phyloP scores from a whole-genome alignment of 139 green algal species.

The Picochlorum sp. region DNA sequence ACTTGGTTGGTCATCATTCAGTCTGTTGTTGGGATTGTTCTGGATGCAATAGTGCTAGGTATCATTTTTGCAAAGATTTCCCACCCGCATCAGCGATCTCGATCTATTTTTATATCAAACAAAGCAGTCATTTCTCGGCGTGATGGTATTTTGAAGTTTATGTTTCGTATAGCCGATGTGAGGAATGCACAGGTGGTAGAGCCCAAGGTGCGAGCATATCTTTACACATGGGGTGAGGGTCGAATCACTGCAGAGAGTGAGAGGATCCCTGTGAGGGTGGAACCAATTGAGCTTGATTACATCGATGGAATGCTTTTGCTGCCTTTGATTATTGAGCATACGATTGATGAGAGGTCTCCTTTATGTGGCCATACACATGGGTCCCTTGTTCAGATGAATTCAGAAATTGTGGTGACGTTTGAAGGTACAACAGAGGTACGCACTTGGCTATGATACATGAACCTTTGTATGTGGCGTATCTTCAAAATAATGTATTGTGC shows the following conservation, averaged over 20 bases:
- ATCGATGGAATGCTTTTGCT: conserved; percentile 73
- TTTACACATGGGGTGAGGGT: conserved; percentile 73
- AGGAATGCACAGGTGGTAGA: conserved; percentile 31
- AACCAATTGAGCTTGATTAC: conserved; percentile 36
- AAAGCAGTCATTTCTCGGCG: conserved; percentile 59
- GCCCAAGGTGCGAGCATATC: conserved; percentile 15
- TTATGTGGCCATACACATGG: conserved; percentile 66
- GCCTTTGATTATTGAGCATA: conserved; percentile 72
- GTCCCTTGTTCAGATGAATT: conserved; percentile 45
- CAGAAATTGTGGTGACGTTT: conserved; percentile 78
- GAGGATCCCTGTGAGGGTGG: conserved; percentile 44
- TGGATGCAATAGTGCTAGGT: conserved; percentile 69
- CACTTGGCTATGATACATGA: no score
- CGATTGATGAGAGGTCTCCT: conserved; percentile 73
- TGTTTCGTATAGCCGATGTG: conserved; percentile 83
- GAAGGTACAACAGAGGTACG: conserved; percentile 58
- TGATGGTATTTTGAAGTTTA: conserved; percentile 86
- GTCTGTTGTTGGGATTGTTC: conserved; percentile 52
- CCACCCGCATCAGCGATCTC: conserved; percentile 69
- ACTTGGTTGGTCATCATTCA: conserved; percentile 56
- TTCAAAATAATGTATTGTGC: background rate
- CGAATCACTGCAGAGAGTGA: conserved; percentile 71
- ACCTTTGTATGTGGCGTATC: no score
- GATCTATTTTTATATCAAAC: conserved; percentile 80
- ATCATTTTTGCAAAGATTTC: conserved; percentile 72